Percentiles rank a stretch among this genome's conserved stretches.
phyloP scores from a whole-genome alignment of 768 basidiomycete species.

The Kondoa subrosea region DNA sequence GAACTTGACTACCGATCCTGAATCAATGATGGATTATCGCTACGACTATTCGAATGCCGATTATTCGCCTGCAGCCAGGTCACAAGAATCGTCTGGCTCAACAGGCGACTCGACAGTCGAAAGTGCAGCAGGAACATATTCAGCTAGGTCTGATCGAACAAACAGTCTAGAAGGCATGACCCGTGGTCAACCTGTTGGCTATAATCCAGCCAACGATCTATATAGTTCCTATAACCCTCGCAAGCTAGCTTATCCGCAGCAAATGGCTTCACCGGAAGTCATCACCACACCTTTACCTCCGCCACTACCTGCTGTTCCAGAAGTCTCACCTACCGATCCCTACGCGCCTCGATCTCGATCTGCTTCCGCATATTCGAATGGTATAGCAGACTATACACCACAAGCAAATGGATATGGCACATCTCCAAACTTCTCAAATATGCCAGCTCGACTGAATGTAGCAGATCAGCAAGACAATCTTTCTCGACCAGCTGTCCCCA shows the following conservation, averaged over 20 bases:
- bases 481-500: conserved; percentile 35
- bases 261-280: not conserved
- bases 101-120: not conserved
- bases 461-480: not conserved
- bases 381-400: not conserved
- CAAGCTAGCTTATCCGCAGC: not conserved
- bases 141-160: not conserved
- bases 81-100: not conserved
- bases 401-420: no score
- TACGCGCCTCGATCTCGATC: not conserved
- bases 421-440: no score
- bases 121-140: not conserved
- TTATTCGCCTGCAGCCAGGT: not conserved
- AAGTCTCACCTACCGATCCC: not conserved
- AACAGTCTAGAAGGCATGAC: not conserved
- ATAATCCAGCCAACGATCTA: not conserved
- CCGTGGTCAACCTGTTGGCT: not conserved
- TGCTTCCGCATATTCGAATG: not conserved
- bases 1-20: not conserved
- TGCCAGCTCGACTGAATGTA: not conserved
- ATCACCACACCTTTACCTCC: not conserved
- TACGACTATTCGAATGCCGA: not conserved
- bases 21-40: not conserved
- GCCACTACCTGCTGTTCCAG: not conserved
- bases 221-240: not conserved